Base-by-base conservation (phyloP, 1,284 basidiomycete species). In the Tilletia indica region DNA sequence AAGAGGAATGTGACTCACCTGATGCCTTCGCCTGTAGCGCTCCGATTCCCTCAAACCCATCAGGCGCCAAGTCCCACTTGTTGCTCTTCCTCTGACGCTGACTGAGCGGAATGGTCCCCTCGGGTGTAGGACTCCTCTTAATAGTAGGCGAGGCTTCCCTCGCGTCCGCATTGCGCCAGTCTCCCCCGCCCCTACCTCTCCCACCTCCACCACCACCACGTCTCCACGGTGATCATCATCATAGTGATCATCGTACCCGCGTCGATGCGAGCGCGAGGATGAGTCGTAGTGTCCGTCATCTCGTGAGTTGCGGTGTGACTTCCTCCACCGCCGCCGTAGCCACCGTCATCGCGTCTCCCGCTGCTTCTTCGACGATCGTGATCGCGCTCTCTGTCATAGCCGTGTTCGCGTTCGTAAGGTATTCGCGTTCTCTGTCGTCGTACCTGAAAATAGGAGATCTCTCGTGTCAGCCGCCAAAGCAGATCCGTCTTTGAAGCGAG, bases 11-110 rank as follows among this genome's bases (percentile, higher is more conserved):
- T 1, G 21, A 80, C 89, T 76, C 79, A 93, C 93, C 94, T 70
- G 95, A 97, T 85, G 94, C 92, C 85, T 99, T 99, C 34, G 96
- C 96, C 83, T 97, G 93, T 87, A 94, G 89, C 16, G 95, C 94
- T 2, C 91, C 91, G 79, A 97, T 93, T 78, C 93, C 92, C 82
- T 98, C 95, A 78, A 97, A 99, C 25, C 95, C 95, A 14, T 92
- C 92, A 12, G 96, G 93, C 84, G 93, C 91, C 36, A 97, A 91
- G 85, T 99, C 94, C 96, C 97, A 99, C 1, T 93, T 92, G 69
- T 93, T 93, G 9, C 92, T 91, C 81, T 92, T 92, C 36, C 94
- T 87, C 81, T 90, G 90, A 72, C 95, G 88, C 84, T 96, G 93
- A 39, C 91, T 91, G 77, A 99, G 86, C 1, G 93, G 92, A 39